phyloP scores from a whole-genome alignment of 495 filamentous ascomycete genomes.

The Annulohypoxylon nitens region DNA sequence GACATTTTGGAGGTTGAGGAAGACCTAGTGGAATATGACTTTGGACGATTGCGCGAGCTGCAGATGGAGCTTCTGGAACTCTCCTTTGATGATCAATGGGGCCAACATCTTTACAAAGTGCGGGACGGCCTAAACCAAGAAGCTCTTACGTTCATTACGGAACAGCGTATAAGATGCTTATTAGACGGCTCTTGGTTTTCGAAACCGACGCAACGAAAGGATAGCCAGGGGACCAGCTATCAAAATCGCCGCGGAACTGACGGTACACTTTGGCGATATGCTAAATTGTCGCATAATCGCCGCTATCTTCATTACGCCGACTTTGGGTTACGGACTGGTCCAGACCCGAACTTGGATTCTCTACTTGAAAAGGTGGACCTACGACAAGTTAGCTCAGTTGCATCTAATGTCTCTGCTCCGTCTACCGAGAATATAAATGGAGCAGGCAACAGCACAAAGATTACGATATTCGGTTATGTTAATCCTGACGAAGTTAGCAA shows the following conservation, averaged over 20 bases:
- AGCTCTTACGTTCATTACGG: constrained; percentile 94
- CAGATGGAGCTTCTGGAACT: constrained; percentile 95
- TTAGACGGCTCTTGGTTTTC: constrained; percentile 93
- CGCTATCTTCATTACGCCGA: constrained; percentile 93
- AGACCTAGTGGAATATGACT: constrained; percentile 86
- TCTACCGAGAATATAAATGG: constrained; percentile 63
- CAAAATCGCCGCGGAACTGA: constrained; percentile 56
- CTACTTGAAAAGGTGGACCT: constrained; percentile 90
- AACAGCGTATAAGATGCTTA: constrained; percentile 94
- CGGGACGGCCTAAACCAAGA: constrained; percentile 94
- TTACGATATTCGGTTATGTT: constrained; percentile 86
- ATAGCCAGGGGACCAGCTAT: constrained; percentile 53
- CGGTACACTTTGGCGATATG: constrained; percentile 77
- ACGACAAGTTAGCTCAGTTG: constrained; percentile 88
- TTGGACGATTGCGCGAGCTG: constrained; percentile 79
- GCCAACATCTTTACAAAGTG: constrained; percentile 86
- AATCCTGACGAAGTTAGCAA: constrained; percentile 50
- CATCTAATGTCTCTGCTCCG: constrained; percentile 84
- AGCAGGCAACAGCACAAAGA: constrained; percentile 77
- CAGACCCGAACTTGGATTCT: constrained; percentile 78
- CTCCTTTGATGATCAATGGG: constrained; percentile 95
- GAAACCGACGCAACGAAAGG: constrained; percentile 61
- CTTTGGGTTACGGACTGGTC: constrained; percentile 74
- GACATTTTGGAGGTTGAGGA: constrained; percentile 91
- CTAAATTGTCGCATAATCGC: constrained; percentile 90